Evolutionary conservation across 208 protist species (phyloP), one percentile per base, ranked within the genome.

Genomic region (Trypanosoma scelopori): DNA sequence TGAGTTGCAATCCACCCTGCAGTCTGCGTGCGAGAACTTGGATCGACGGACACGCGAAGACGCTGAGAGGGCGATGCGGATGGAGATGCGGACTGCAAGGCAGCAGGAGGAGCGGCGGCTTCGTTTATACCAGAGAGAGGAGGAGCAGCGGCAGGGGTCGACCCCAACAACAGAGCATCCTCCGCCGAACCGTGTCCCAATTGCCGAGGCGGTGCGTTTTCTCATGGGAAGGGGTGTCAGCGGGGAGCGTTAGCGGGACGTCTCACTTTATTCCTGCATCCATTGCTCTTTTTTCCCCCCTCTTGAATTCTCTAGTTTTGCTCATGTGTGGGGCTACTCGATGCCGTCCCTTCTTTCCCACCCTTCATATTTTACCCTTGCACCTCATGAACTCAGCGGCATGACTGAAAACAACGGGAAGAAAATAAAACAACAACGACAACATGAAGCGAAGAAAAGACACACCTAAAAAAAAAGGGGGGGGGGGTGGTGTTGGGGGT

Each of bases 141-240:
- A 35, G 15, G 9, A 18, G 18, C 18, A 16, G 42, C 18, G 5
- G 23, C 27, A 18, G 5, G 18, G 25, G 57, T n/a, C 5, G 12
- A 45, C 11, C 7, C 22, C 47, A 3, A 11, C 20, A 49, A 20
- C 6, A 15, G 52, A 13, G 9, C 11, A 18, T 22, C 53, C 13
- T 47, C 27, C 5, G 37, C 41, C 41, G 35, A 41, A 45, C 6
- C 83, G 76, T 18, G 62, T 89, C 42, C 82, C 79, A 0, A 27
- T 89, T 23, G 46, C 76, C 9, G 71, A 82, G 57, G 83, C 83
- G 1, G 53, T 89, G 50, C 67, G 67, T 27, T 62, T 81, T 35
- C 69, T 89, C 0, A 69, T 89, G 69, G 83, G 79, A 39, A 46
- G 25, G 32, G 11, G 18, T 0, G 46, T 39, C 5, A 30, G n/a